Base-by-base conservation (phyloP, 371 early-diverging fungal species). In the Apophysomyces elegans region DNA sequence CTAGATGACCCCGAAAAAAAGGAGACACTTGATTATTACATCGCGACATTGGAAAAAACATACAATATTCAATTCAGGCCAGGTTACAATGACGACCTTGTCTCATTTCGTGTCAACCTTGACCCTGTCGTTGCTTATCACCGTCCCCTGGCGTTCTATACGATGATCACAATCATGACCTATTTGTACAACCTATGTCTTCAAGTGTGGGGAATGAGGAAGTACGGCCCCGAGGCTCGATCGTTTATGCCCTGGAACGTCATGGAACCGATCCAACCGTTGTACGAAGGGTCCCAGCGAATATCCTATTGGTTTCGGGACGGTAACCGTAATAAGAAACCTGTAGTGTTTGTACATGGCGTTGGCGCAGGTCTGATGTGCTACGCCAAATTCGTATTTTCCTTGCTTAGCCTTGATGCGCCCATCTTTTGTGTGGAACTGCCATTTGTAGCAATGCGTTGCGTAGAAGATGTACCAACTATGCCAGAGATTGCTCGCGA, bases 341-440 rank as follows among this genome's bases (percentile, higher is more conserved):
- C 91, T 0, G 72, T 91, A 38, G 85, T 90, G 4, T 90, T 90
- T 69, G 84, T 90, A 13, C 90, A 90, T 65, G 92, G 92, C n/a
- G 85, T 91, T 39, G 89, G 88, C 4, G 80, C 86, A 50, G 90
- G 91, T 13, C 64, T 90, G 35, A 75, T 86, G 64, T 81, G 84
- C 43, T 90, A 91, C 65, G 35, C 78, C 38, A 70, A 79, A 7
- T 83, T 90, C 65, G 59, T 91, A 14, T 64, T 68, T 16, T 67
- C 76, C 12, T 59, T 83, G 67, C 50, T 81, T 4, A 63, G 67
- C 4, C 62, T 83, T 37, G 76, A 83, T 16, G 84, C 88, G 0
- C 88, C 91, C 8, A 66, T 91, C 5, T 88, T 89, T 65, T 77
- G 86, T 56, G 78, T 90, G 58, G 92, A 91, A 66, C 74, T 90